Evolutionary conservation across 1,284 basidiomycete species (phyloP).

Genomic region (Testicularia cyperi): DNA sequence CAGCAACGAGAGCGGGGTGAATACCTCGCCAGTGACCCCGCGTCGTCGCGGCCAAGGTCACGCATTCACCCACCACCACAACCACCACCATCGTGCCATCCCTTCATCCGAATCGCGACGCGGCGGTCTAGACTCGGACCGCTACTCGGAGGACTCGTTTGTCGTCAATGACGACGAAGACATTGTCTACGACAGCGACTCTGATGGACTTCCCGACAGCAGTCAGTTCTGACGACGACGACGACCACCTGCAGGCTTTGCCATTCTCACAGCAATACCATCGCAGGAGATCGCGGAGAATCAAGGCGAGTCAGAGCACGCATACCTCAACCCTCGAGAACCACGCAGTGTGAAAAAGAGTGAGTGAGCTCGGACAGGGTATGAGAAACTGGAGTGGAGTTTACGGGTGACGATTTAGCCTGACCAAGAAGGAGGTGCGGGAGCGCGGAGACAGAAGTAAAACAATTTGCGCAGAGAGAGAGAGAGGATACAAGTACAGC

Average conservation of each 20-base stretch:
- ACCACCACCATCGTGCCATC: too few relatives aligned
- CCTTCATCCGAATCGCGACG: conserved; percentile 30
- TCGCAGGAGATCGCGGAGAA: too few relatives aligned
- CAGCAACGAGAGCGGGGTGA: too few relatives aligned
- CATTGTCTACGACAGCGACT: conserved; percentile 26
- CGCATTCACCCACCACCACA: too few relatives aligned
- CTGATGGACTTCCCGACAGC: conserved; percentile 20
- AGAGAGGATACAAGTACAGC: conserved; percentile 9
- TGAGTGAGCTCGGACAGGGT: not conserved
- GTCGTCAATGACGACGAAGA: conserved; percentile 50
- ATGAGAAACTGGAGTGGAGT: too few relatives aligned
- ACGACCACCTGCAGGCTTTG: too few relatives aligned
- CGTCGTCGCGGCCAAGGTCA: conserved; percentile 2
- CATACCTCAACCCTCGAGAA: not conserved
- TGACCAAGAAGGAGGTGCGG: too few relatives aligned
- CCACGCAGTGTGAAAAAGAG: not conserved
- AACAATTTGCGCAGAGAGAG: too few relatives aligned
- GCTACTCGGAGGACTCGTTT: conserved; percentile 53
- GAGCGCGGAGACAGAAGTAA: too few relatives aligned
- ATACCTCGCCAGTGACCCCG: not conserved
- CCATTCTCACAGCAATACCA: too few relatives aligned
- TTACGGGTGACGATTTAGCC: too few relatives aligned
- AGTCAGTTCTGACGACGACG: conserved; percentile 25
- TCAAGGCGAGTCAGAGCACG: not conserved
- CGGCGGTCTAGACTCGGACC: conserved; percentile 19